phyloP scores from a whole-genome alignment of 139 green algal species.

The Spirogloea muscicola region DNA sequence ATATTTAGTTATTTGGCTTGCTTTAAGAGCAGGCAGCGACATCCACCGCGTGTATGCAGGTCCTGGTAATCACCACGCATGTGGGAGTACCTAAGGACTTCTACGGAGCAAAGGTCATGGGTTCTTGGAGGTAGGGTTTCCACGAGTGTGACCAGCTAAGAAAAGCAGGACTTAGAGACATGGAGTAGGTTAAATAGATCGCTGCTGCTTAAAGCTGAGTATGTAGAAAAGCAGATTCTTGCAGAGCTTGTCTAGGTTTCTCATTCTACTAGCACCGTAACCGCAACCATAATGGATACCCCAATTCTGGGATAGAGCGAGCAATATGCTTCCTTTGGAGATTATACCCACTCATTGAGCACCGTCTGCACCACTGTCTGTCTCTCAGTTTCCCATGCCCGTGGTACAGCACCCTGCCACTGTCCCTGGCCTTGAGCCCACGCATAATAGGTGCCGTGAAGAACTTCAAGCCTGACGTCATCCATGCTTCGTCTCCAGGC shows the following conservation, averaged over 20 bases:
- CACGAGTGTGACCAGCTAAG: too few relatives aligned
- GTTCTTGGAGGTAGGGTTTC: slow-evolving; percentile 15
- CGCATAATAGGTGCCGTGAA: slow-evolving; percentile 28
- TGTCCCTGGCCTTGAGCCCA: slow-evolving; percentile 63
- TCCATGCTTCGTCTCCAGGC: slow-evolving; percentile 74
- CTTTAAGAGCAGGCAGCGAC: neutral
- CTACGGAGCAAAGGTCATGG: slow-evolving; percentile 69
- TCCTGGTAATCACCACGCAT: slow-evolving; percentile 65
- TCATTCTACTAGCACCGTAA: too few relatives aligned
- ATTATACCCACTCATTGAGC: too few relatives aligned
- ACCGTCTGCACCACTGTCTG: too few relatives aligned
- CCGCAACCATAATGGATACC: too few relatives aligned
- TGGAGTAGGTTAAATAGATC: too few relatives aligned
- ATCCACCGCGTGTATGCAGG: neutral
- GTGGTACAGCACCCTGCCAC: slow-evolving; percentile 74
- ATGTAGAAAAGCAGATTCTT: too few relatives aligned
- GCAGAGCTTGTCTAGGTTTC: too few relatives aligned
- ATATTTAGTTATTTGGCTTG: neutral
- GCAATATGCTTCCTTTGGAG: neutral
- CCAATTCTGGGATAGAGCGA: too few relatives aligned
- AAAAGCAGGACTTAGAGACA: too few relatives aligned
- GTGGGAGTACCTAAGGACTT: slow-evolving; percentile 56
- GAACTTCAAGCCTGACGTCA: slow-evolving; percentile 56
- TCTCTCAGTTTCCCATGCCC: slow-evolving; percentile 33
- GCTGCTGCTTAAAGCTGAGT: too few relatives aligned